phyloP scores from a whole-genome alignment of 106 monocot species.

The Gastrodia elata region DNA sequence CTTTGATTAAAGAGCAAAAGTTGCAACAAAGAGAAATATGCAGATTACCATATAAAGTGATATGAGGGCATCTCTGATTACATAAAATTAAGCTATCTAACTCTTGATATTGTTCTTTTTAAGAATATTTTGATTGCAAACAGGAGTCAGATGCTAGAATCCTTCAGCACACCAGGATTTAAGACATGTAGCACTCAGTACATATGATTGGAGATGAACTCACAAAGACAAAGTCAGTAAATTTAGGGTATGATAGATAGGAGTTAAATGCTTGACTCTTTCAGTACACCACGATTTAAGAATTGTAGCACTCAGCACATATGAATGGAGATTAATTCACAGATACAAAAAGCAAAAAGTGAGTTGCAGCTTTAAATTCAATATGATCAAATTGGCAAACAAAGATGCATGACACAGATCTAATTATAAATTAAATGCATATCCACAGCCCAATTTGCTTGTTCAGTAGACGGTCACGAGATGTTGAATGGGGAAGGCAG shows the following conservation, averaged over 20 bases:
- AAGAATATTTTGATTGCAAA: not conserved
- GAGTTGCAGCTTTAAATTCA: too few species aligned
- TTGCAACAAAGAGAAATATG: not conserved
- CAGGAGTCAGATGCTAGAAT: not conserved
- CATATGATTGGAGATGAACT: not conserved
- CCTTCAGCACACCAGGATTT: not conserved
- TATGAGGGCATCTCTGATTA: not conserved
- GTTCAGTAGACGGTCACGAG: too few species aligned
- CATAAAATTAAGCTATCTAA: not conserved
- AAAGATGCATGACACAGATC: too few species aligned
- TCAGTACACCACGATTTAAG: not conserved
- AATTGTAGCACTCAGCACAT: not conserved
- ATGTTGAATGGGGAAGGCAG: too few species aligned
- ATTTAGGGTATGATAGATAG: too few species aligned
- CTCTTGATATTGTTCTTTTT: not conserved
- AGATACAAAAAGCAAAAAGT: not conserved
- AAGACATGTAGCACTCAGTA: not conserved
- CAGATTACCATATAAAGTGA: not conserved
- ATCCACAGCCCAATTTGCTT: too few species aligned
- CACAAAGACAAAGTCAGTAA: not conserved
- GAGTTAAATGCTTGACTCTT: too few species aligned
- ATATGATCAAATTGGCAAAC: too few species aligned
- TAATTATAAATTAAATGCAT: too few species aligned
- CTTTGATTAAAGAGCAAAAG: too few species aligned
- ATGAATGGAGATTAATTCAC: not conserved